Percentiles rank a stretch among this genome's conserved stretches.
phyloP scores from a whole-genome alignment of 768 basidiomycete genomes.

The Macrolepiota dolichaula region DNA sequence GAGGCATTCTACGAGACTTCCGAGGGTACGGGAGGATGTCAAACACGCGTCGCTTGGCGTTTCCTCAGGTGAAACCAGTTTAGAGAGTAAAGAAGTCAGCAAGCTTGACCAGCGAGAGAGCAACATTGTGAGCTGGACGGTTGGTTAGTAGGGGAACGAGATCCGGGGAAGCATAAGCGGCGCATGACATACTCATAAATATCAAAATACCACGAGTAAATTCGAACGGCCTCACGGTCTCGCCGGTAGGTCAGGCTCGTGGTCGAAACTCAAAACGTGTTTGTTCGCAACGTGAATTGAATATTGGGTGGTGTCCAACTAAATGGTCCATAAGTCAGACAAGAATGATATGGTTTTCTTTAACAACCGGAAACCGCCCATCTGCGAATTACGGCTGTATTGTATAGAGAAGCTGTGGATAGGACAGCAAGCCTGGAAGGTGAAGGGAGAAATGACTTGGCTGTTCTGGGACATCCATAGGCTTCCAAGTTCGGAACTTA shows the following conservation, averaged over 20 bases:
- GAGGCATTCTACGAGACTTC: constrained; percentile 22
- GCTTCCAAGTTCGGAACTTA: too few species aligned
- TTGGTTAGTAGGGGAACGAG: neutral
- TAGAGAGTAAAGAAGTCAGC: neutral
- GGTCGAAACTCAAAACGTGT: neutral
- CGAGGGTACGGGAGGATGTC: neutral
- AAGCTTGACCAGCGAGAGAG: neutral
- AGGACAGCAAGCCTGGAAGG: too few species aligned
- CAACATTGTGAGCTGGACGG: neutral
- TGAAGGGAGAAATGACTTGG: too few species aligned
- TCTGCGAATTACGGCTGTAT: too few species aligned
- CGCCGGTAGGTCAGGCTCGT: neutral
- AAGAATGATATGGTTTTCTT: too few species aligned
- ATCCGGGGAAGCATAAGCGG: neutral
- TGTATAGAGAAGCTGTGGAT: too few species aligned
- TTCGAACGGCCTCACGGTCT: too few species aligned
- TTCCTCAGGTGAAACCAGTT: neutral
- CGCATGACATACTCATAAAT: neutral
- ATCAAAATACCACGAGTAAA: too few species aligned
- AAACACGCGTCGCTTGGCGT: neutral
- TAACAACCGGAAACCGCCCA: too few species aligned
- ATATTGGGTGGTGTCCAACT: neutral
- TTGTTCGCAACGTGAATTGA: neutral
- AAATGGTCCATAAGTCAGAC: neutral
- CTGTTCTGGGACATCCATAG: too few species aligned